Conservation (phyloP, 1,284 basidiomycete genomes). For the Ceratobasidium sp. region DNA sequence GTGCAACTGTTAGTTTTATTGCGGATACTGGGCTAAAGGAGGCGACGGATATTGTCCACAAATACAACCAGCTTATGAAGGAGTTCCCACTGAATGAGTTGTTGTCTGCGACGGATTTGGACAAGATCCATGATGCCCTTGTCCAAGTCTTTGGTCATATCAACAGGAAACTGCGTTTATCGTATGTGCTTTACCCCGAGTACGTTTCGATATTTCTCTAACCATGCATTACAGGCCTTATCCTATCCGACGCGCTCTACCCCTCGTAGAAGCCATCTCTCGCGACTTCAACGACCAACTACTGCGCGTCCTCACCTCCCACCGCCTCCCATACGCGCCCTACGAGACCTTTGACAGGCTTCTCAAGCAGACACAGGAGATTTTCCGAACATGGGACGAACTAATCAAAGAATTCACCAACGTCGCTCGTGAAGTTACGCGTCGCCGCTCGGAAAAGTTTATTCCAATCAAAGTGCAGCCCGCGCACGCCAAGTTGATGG, state of each 20-base stretch:
- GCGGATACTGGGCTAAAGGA: conserved; percentile 97
- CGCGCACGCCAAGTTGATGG: conserved; percentile 92
- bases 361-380: conserved; percentile 80
- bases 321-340: conserved; percentile 92
- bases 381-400: conserved; percentile 97
- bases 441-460: conserved; percentile 93
- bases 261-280: conserved; percentile 97
- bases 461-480: conserved; percentile 97
- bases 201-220: neutral
- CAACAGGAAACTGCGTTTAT: conserved; percentile 95
- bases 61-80: conserved; percentile 98
- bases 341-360: conserved; percentile 94
- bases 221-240: conserved; percentile 71
- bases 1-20: conserved; percentile 97
- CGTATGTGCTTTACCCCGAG: conserved; percentile 57
- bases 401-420: conserved; percentile 98
- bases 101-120: conserved; percentile 94
- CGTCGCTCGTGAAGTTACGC: conserved; percentile 93
- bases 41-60: conserved; percentile 91
- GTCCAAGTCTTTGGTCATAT: conserved; percentile 92
- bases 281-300: conserved; percentile 97
- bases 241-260: conserved; percentile 94
- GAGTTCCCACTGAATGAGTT: conserved; percentile 98
- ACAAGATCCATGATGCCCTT: conserved; percentile 93
- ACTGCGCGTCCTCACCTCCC: conserved; percentile 89